These are phyloP conservation scores for Pichia sp. DNA, from an alignment of 1,139 yeast genomes.

Conservation along the genomic window DNA sequence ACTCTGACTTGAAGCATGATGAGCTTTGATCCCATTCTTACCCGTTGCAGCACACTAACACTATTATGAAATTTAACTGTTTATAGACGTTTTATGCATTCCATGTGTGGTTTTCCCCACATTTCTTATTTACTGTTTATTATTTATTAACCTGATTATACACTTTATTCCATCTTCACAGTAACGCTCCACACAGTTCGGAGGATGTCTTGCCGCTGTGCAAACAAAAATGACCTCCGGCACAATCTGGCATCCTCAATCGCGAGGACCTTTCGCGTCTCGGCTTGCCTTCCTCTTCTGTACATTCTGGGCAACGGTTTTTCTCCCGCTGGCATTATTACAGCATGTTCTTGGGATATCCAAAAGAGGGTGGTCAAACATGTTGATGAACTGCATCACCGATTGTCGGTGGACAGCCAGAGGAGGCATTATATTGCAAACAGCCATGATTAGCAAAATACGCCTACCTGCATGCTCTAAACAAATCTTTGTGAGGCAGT, in stretches of 20 bases:
- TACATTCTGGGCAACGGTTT: background rate
- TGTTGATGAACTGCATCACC: background rate
- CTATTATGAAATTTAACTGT: background rate
- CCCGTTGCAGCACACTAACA: background rate
- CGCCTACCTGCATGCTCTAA: background rate
- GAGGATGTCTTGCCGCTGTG: too few relatives aligned
- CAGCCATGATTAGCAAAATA: background rate
- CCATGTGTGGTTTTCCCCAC: background rate
- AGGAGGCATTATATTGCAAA: background rate
- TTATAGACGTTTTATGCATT: background rate
- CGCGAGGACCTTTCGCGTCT: background rate
- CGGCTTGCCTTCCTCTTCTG: background rate
- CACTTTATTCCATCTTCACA: too few relatives aligned
- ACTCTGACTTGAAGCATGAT: slow-evolving; percentile 8
- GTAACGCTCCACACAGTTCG: too few relatives aligned
- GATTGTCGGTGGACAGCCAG: background rate
- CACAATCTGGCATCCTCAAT: too few relatives aligned
- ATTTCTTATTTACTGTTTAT: too few relatives aligned
- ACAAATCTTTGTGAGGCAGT: background rate
- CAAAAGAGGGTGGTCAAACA: background rate
- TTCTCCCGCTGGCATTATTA: background rate
- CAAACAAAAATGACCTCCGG: too few relatives aligned
- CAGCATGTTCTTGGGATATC: background rate
- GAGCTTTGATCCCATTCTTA: slow-evolving; percentile 8
- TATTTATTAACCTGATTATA: too few relatives aligned